Percentiles rank a stretch among this genome's conserved stretches.
phyloP scores from a whole-genome alignment of 345 rosid genomes.

The Eucalyptus erythrocorys region DNA sequence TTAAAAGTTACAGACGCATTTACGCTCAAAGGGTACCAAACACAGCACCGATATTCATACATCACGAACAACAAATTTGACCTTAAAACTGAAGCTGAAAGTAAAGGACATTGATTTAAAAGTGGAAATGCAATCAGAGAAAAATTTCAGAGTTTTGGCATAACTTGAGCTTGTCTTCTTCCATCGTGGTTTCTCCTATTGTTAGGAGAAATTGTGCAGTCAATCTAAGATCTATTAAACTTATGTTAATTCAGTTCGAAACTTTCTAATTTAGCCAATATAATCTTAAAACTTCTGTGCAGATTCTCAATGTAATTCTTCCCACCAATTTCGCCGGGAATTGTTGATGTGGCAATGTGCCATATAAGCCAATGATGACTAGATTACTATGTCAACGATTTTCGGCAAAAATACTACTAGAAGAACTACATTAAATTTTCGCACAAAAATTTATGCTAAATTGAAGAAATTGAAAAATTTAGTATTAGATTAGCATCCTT shows the following conservation, averaged over 20 bases:
- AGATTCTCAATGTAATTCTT: neutral
- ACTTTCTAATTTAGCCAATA: neutral
- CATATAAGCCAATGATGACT: neutral
- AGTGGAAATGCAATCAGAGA: neutral
- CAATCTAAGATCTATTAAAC: neutral
- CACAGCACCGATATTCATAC: neutral
- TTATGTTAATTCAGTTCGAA: neutral
- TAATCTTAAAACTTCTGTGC: neutral
- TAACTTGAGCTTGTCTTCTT: neutral
- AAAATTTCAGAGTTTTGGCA: neutral
- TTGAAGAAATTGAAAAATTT: too few relatives aligned
- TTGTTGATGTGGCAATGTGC: neutral
- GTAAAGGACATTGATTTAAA: neutral
- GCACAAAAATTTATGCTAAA: neutral
- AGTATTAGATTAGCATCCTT: neutral
- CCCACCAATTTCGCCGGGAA: neutral
- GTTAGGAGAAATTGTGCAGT: neutral
- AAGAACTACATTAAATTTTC: neutral
- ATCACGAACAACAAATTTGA: neutral
- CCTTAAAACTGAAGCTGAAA: neutral
- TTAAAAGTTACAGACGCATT: neutral
- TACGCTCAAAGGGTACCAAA: neutral
- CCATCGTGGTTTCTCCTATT: neutral
- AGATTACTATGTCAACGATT: fast-evolving
- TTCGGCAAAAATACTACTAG: fast-evolving